Evolutionary conservation across 805 yeast genomes (phyloP), one percentile per base, ranked within the genome.

Genomic region (Metschnikowia baotianmanensis): DNA sequence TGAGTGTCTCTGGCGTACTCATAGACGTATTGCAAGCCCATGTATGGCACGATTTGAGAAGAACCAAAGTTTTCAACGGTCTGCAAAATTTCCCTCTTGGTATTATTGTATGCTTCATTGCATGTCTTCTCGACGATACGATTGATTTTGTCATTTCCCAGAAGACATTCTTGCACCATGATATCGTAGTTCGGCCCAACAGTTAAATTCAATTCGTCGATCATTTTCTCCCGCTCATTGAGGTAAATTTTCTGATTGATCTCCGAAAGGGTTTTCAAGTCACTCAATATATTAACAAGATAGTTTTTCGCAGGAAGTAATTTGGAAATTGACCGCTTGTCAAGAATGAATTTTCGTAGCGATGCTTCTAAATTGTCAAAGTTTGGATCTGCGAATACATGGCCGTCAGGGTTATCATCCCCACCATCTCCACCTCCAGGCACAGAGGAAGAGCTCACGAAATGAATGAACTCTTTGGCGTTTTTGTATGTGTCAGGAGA

Each of bases 231-330:
- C 36, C 72, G 73, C 42, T 80, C 86, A 19, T 67, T 62, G 11
- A 62, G 50, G 48, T 80, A 76, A 11, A 76, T 64, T n/a, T 70
- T 61, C 36, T 78, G 72, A 57, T 90, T 93, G n/a, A 77, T 63
- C 8, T 70, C 63, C 0, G 95, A 74, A 16, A 93, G 67, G 1
- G 66, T 62, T 36, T 67, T 66, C 29, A 91, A 55, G 55, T 93
- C 99, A 17, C 61, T 60, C 30, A 86, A 72, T 10, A 90, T 57
- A 53, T 89, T 91, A 15, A 72, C 46, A 21, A 91, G 64, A 53
- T 85, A 93, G n/a, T 83, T 90, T 56, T 89, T 88, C 0, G 96
- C 98, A 0, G 99, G 99, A 25, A 87, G 75, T 11, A 93, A 69
- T 58, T 93, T 93, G 0, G 98, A 89, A 9, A 85, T 61, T 0